Conservation (phyloP, 2,329 filamentous ascomycete species). For the Celoporthe dispersa region DNA sequence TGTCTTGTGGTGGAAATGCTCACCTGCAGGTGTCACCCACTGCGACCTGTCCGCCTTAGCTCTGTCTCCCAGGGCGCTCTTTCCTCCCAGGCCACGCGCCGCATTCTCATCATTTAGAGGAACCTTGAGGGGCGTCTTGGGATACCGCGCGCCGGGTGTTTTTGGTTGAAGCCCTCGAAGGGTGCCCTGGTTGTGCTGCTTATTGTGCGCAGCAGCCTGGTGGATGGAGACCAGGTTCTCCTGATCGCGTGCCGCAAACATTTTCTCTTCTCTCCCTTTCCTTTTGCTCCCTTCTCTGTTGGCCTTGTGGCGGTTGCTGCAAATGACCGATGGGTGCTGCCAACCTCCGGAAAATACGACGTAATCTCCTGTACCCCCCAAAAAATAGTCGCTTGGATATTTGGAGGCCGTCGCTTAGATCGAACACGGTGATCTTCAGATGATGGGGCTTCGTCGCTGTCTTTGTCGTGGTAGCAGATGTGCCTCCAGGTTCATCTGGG, state of each 20-base stretch:
- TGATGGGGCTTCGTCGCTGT: slow-evolving; percentile 14
- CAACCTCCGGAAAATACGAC: slow-evolving; percentile 17
- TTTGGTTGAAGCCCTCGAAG: slow-evolving; percentile 62
- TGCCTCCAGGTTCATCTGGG: neutral
- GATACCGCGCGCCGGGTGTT: slow-evolving; percentile 75
- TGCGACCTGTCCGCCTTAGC: slow-evolving; percentile 26
- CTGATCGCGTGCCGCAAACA: slow-evolving; percentile 83
- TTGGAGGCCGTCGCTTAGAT: slow-evolving; percentile 16
- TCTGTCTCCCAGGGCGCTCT: slow-evolving; percentile 52
- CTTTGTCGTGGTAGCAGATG: neutral
- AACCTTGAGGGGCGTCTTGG: slow-evolving; percentile 82
- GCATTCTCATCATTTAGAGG: slow-evolving; percentile 86
- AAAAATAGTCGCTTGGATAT: slow-evolving; percentile 27
- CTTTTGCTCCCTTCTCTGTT: neutral
- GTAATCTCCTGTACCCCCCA: slow-evolving; percentile 28
- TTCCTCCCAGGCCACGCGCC: slow-evolving; percentile 56
- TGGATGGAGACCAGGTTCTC: slow-evolving; percentile 83
- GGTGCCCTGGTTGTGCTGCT: slow-evolving; percentile 53
- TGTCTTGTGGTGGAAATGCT: slow-evolving; percentile 33
- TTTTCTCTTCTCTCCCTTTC: slow-evolving; percentile 40
- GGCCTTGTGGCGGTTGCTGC: slow-evolving; percentile 1
- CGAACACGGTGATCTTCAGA: slow-evolving; percentile 8
- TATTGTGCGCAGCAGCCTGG: slow-evolving; percentile 71
- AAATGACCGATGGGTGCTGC: slow-evolving; percentile 10
- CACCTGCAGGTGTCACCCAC: slow-evolving; percentile 77